Percentiles rank a stretch among this genome's conserved stretches.
Evolutionary conservation across 768 basidiomycete species (phyloP).

Genomic region (Tricholoma sp.): DNA sequence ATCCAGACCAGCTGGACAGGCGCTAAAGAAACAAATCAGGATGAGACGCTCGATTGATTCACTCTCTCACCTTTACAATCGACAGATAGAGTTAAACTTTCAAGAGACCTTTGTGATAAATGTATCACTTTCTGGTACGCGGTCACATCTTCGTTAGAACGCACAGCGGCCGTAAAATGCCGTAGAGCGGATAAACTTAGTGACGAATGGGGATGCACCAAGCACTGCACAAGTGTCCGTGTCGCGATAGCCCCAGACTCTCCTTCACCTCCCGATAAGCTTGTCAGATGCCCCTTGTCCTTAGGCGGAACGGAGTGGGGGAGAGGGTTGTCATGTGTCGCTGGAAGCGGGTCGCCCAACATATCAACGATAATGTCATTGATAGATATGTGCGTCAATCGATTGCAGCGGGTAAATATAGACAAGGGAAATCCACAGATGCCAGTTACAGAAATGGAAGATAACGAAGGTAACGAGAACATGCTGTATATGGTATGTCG

Average conservation of each 20-base stretch:
- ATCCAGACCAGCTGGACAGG: neutral
- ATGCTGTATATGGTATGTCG: neutral
- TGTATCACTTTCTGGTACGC: slow-evolving; percentile 1
- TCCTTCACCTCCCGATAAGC: neutral
- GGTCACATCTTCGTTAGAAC: neutral
- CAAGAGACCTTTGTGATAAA: neutral
- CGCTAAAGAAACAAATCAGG: neutral
- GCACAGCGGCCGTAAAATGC: slow-evolving; percentile 1
- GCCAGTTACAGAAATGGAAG: neutral
- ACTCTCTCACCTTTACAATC: neutral
- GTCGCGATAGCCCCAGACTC: slow-evolving; percentile 1
- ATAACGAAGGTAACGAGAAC: neutral
- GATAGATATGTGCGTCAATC: neutral
- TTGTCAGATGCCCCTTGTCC: neutral
- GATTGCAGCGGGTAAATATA: neutral
- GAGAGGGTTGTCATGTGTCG: neutral
- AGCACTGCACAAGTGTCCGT: neutral
- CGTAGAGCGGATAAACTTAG: neutral
- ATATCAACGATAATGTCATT: neutral
- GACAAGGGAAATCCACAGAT: slow-evolving; percentile 1
- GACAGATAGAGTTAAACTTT: slow-evolving; percentile 1
- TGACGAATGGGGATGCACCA: neutral
- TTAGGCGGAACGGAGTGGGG: neutral
- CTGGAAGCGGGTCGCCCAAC: neutral
- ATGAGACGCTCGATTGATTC: neutral